These are phyloP conservation scores for Teunomyces lycoperdinae DNA, from an alignment of 805 yeast genomes.

Conservation along the genomic window DNA sequence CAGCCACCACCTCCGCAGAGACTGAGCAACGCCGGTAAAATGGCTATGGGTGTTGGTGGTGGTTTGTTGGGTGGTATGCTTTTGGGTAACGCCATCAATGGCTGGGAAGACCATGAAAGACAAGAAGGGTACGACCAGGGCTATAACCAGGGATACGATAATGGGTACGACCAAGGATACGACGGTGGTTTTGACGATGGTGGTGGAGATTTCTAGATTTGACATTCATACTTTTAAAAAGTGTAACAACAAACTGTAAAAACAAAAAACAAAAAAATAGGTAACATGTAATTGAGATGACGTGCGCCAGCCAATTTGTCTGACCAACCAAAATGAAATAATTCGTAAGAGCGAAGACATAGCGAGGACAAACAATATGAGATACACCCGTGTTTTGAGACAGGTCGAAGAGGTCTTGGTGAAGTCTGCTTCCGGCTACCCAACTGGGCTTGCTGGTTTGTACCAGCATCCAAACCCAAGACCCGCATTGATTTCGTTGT, in stretches of 20 bases:
- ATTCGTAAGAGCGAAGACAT: neutral
- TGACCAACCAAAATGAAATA: slow-evolving; percentile 8
- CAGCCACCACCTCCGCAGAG: slow-evolving; percentile 30
- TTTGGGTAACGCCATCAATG: slow-evolving; percentile 43
- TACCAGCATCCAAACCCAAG: slow-evolving; percentile 80
- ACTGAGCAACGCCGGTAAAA: slow-evolving; percentile 20
- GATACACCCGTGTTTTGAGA: slow-evolving; percentile 40
- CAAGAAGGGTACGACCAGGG: slow-evolving; percentile 34
- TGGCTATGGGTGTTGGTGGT: slow-evolving; percentile 46
- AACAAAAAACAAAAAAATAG: too few species aligned
- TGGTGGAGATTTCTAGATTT: slow-evolving; percentile 13
- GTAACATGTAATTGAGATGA: too few species aligned
- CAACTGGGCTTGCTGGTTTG: slow-evolving; percentile 80
- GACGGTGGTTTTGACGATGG: slow-evolving; percentile 23
- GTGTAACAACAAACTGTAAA: too few species aligned
- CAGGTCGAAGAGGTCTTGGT: slow-evolving; percentile 54
- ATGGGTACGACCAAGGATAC: slow-evolving; percentile 27
- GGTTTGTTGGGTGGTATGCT: slow-evolving; percentile 64
- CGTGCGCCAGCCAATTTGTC: neutral
- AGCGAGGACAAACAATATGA: slow-evolving; percentile 23
- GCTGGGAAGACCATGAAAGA: slow-evolving; percentile 23
- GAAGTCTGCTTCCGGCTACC: slow-evolving; percentile 59
- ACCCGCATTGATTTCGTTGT: slow-evolving; percentile 69
- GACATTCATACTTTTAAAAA: too few species aligned
- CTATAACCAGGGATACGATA: slow-evolving; percentile 26